Evolutionary conservation across 139 green algal genomes (phyloP).

Genomic region (Chlorella sp.): DNA sequence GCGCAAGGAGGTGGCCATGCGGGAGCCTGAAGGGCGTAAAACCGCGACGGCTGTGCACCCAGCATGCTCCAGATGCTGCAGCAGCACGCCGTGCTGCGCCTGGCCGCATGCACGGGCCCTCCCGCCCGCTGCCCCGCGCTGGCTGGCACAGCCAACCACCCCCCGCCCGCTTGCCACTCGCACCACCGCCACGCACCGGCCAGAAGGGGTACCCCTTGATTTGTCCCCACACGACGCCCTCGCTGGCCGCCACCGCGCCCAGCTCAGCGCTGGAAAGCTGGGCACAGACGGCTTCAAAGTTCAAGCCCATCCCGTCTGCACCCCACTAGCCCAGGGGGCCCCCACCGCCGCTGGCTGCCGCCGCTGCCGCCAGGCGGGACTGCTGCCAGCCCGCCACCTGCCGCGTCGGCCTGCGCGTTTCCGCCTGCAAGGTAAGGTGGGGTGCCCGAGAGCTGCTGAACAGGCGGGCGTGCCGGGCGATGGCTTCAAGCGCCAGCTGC

Average conservation of each 20-base stretch:
- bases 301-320: background rate
- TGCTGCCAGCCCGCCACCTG: background rate
- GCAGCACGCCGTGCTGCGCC: no score
- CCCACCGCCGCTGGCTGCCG: conserved; percentile 1
- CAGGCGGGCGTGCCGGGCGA: background rate
- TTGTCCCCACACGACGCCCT: conserved; percentile 60
- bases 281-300: conserved; percentile 21
- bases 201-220: conserved; percentile 82
- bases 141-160: background rate
- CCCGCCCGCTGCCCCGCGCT: background rate
- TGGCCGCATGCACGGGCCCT: no score
- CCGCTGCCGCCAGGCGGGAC: background rate
- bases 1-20: background rate
- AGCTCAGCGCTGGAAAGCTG: conserved; percentile 1
- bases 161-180: background rate
- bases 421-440: background rate
- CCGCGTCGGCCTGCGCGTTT: background rate
- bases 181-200: conserved; percentile 64
- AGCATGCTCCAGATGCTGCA: background rate
- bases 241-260: conserved; percentile 2
- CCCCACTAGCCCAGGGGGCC: background rate
- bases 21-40: background rate
- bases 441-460: background rate
- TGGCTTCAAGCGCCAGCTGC: no score
- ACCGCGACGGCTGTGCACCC: background rate